These are phyloP conservation scores for Claviceps sp. DNA, from an alignment of 2,329 filamentous ascomycete species.

Conservation along the genomic window DNA sequence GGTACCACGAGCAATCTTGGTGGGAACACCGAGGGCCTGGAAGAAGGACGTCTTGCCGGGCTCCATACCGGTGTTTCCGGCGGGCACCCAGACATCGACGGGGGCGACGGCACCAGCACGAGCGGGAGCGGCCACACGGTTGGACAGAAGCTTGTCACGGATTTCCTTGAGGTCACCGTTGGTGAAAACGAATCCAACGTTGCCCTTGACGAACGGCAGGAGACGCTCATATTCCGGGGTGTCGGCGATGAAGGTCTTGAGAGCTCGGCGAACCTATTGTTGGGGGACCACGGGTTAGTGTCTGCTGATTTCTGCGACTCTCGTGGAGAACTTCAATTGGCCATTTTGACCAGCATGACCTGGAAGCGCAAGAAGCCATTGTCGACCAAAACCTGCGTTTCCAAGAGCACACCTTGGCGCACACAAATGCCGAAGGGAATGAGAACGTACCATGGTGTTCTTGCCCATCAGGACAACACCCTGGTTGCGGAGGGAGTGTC, in stretches of 20 bases:
- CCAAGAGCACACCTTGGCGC: not conserved
- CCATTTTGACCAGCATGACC: not conserved
- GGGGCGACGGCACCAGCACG: conserved; percentile 96
- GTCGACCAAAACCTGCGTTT: too few species aligned
- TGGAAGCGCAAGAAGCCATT: not conserved
- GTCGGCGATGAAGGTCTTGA: conserved; percentile 86
- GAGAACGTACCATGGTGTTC: conserved; percentile 85
- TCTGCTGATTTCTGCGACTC: not conserved
- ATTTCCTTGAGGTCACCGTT: conserved; percentile 84
- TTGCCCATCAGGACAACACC: conserved; percentile 98
- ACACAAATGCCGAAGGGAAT: not conserved
- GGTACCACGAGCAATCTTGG: conserved; percentile 99
- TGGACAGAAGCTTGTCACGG: conserved; percentile 88
- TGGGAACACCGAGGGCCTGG: conserved; percentile 99
- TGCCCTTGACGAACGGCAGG: conserved; percentile 89
- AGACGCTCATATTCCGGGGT: conserved; percentile 97
- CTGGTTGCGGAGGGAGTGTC: conserved; percentile 75
- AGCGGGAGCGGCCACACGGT: conserved; percentile 95
- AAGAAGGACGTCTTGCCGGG: conserved; percentile 99
- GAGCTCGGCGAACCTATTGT: conserved; percentile 74
- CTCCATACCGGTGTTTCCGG: conserved; percentile 99
- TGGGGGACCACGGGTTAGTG: not conserved
- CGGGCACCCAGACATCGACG: conserved; percentile 83
- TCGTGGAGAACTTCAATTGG: not conserved
- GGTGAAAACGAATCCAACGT: conserved; percentile 99